Base-by-base conservation (phyloP, 2,329 filamentous ascomycete species). In the Ceratocystis cacaofunesta region DNA sequence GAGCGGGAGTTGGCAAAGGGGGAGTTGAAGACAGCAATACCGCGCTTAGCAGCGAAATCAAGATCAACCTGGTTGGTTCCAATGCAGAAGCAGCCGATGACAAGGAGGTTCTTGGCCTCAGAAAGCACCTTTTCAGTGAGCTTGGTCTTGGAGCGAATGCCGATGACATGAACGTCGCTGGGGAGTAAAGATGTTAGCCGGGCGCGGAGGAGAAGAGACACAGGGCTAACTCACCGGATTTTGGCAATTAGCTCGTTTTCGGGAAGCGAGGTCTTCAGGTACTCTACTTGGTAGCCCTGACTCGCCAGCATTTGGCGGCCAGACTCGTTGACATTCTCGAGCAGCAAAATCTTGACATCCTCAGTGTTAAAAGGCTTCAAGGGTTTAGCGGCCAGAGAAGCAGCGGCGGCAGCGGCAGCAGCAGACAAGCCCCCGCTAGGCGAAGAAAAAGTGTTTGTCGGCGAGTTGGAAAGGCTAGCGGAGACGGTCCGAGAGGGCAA, bases 11-110 rank as follows among this genome's bases (percentile, higher is more conserved):
- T 99, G 78, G 89, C 92, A 77, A 99, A 99, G 1, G 94, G 94
- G 58, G 94, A 97, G 78, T 99, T 99, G 85, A 99, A 99, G 69
- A 99, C 94, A 44, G 92, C 91, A 74, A 97, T 96, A 70, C 94
- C 91, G 73, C 89, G 85, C 70, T 82, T 81, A 61, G 90, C 90
- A 36, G 91, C 90, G 73, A 85, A 92, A 68, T 90, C 83, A 68
- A 95, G 84, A 74, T 95, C 87, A 69, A 96, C 91, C 75, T 95
- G 91, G 78, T 95, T 97, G 66, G 94, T 99, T 70, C 94, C 94
- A 72, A 99, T 99, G 76, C 94, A 99, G 82, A 99, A 99, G 79
- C 94, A 99, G 68, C 94, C 94, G 71, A 97, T 85, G 68, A 96
- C 94, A 67, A 97, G 88, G 64, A 99, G 82, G 75, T 96, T 95